A percentile compares a stretch with the other conserved stretches of the same genome.
phyloP scores from a whole-genome alignment of 495 filamentous ascomycete genomes.

The Neurospora sp. region DNA sequence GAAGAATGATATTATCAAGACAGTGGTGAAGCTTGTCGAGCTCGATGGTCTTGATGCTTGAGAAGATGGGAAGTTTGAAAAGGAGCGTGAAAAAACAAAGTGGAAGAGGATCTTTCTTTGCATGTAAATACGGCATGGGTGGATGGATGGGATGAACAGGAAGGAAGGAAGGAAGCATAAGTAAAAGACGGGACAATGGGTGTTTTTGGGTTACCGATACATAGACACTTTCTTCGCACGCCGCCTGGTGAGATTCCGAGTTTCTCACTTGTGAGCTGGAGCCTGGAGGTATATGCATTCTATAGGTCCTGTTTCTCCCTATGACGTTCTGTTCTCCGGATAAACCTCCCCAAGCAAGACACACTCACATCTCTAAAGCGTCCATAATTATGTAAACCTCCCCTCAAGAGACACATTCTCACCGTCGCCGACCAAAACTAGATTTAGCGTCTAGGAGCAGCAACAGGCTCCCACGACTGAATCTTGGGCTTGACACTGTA shows the following conservation, averaged over 20 bases:
- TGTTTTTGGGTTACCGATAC: background rate
- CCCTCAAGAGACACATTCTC: background rate
- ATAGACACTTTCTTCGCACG: background rate
- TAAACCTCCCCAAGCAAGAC: background rate
- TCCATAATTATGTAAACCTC: background rate
- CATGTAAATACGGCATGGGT: background rate
- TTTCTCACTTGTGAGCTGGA: background rate
- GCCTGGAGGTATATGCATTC: background rate
- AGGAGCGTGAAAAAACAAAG: background rate
- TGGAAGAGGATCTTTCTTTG: background rate
- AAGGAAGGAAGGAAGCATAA: background rate
- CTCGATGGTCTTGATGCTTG: constrained; percentile 71
- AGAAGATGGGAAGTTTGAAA: background rate
- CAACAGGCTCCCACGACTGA: constrained; percentile 28
- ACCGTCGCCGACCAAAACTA: background rate
- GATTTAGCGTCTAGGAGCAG: constrained; percentile 21
- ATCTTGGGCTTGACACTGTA: constrained; percentile 29
- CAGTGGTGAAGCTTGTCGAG: constrained; percentile 72
- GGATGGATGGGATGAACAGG: background rate
- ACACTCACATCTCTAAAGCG: background rate
- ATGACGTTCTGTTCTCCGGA: background rate
- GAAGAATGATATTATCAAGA: constrained; percentile 58
- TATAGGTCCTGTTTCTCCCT: background rate
- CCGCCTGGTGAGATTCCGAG: background rate
- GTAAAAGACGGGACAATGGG: background rate